Base-by-base conservation (phyloP, 1,139 yeast genomes). In the Candida gigantensis region DNA sequence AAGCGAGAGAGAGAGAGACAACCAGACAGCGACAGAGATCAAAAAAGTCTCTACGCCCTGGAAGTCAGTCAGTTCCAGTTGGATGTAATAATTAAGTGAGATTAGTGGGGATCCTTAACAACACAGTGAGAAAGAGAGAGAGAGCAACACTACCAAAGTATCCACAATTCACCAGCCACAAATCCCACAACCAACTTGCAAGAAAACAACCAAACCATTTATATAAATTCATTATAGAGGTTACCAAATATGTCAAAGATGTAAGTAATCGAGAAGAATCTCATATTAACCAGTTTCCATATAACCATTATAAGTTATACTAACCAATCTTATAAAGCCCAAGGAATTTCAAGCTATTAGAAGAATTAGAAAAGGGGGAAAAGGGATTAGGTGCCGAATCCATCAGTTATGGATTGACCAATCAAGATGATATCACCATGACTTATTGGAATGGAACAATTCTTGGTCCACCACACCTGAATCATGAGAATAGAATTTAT, bases 361-460 rank as follows among this genome's bases (percentile, higher is more conserved):
- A 92, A 67, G 98, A 92, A 65, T 74, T 94, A 48, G 99, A 94
- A 61, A 92, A 90, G 57, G 98, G 98, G 35, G 99, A 94, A 59
- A 94, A 94, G 60, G 98, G 98, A 11, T 72, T 87, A 37, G 97
- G 98, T 19, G 94, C 97, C 24, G 97, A 94, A 60, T 85, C 96
- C 16, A 90, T 96, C 59, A 90, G 97, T 14, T 88, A 90, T 52
- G 97, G 97, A 0, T 72, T 90, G 36, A 80, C 88, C 26, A 90
- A 85, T 54, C 82, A 85, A 48, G 96, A 86, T 51, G 97, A 90
- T 58, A 86, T 88, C 49, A 73, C 90, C 44, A 86, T 90, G 94
- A 84, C 95, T 6, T 68, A 81, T 52, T 90, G 97, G 97, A 90
- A 89, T 58, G 97, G 96, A 3, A 90, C 97, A 20, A 89, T 90